A percentile compares a stretch with the other conserved stretches of the same genome.
Evolutionary conservation across 2,329 filamentous ascomycete species (phyloP).

Genomic region (Domatiomyces globalis): DNA sequence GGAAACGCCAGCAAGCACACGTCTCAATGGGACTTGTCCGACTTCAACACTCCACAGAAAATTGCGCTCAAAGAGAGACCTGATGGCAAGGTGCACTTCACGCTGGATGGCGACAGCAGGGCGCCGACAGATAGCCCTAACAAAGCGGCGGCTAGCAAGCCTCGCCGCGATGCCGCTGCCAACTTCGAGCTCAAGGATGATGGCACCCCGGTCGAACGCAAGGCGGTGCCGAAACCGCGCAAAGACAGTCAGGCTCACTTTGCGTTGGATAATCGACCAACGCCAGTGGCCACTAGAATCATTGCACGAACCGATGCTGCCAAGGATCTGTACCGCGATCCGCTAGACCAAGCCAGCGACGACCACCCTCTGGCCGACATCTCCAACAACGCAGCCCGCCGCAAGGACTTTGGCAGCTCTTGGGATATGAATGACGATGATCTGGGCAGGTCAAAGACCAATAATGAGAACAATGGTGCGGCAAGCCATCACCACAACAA

Average conservation of each 20-base stretch:
- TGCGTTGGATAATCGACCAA: slow-evolving; percentile 53
- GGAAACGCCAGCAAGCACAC: slow-evolving; percentile 32
- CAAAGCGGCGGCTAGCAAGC: slow-evolving; percentile 28
- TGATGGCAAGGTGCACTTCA: slow-evolving; percentile 60
- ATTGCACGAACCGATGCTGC: slow-evolving; percentile 20
- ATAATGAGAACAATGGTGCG: slow-evolving; percentile 30
- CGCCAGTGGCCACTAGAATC: slow-evolving; percentile 32
- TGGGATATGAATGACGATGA: slow-evolving; percentile 62
- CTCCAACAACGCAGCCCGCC: slow-evolving; percentile 58
- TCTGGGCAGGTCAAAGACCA: slow-evolving; percentile 33
- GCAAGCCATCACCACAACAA: slow-evolving; percentile 47
- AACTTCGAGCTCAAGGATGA: slow-evolving; percentile 80
- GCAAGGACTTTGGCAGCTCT: slow-evolving; percentile 63
- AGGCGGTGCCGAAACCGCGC: slow-evolving; percentile 40
- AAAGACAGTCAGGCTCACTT: slow-evolving; percentile 74
- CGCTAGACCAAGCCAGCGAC: slow-evolving; percentile 51
- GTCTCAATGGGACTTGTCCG: slow-evolving; percentile 75
- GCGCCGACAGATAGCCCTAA: slow-evolving; percentile 30
- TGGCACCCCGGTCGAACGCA: slow-evolving; percentile 15
- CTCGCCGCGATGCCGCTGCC: slow-evolving; percentile 63
- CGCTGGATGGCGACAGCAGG: slow-evolving; percentile 44
- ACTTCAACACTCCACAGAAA: slow-evolving; percentile 76
- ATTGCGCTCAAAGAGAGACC: slow-evolving; percentile 47
- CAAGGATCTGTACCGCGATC: slow-evolving; percentile 62
- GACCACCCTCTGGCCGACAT: slow-evolving; percentile 48